Conservation (phyloP, 164 flowering plant genomes). For the Stephania japonica region DNA sequence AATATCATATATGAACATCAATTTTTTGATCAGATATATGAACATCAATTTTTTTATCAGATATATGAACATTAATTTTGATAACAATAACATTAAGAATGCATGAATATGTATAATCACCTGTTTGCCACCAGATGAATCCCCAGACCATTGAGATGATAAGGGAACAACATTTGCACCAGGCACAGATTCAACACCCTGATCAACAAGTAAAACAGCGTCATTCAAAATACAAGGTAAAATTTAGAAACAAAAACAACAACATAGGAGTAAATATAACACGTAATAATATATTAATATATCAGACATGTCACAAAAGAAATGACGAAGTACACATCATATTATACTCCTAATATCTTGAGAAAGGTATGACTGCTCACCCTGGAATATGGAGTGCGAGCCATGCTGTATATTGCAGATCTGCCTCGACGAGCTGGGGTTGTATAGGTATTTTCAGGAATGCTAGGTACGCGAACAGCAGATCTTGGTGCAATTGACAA, state of each 20-base stretch:
- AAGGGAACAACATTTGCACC: constrained; percentile 36
- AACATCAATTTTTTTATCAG: too few relatives aligned
- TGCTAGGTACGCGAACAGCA: constrained; percentile 15
- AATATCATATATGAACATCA: not conserved
- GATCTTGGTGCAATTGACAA: constrained; percentile 35
- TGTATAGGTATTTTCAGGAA: constrained; percentile 42
- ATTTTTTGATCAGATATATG: not conserved
- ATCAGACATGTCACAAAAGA: too few relatives aligned
- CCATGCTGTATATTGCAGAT: constrained; percentile 81
- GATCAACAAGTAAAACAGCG: constrained; percentile 6
- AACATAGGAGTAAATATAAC: too few relatives aligned
- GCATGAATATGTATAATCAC: constrained; percentile 18
- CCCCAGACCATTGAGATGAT: constrained; percentile 32
- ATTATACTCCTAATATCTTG: constrained; percentile 35
- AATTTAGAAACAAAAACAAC: not conserved
- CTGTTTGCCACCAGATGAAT: constrained; percentile 37
- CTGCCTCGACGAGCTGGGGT: constrained; percentile 72
- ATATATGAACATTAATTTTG: not conserved
- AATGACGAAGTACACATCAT: not conserved
- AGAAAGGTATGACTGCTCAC: constrained; percentile 20
- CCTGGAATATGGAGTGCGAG: constrained; percentile 79
- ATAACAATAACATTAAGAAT: too few relatives aligned
- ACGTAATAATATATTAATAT: too few relatives aligned
- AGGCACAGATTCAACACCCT: constrained; percentile 27
- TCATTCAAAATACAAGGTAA: not conserved